phyloP scores from a whole-genome alignment of 2,329 filamentous ascomycete species.

The Aspergillus pseudoviridinutans region DNA sequence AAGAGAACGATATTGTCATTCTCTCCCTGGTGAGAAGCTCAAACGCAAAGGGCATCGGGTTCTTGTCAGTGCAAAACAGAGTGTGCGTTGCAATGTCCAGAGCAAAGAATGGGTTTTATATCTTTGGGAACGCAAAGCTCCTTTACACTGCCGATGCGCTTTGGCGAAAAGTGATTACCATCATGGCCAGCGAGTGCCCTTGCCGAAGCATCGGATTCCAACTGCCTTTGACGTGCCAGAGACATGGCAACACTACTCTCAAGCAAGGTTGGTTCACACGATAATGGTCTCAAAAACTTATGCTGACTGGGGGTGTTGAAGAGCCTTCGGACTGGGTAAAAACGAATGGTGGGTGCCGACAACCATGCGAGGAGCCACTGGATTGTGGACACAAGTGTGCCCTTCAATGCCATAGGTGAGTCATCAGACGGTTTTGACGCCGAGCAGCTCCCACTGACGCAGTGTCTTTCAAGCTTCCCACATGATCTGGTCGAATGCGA shows the following conservation, averaged over 20 bases:
- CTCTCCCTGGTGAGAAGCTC: slow-evolving; percentile 77
- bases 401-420: slow-evolving; percentile 51
- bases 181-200: slow-evolving; percentile 31
- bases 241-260: slow-evolving; percentile 51
- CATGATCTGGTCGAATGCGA: slow-evolving; percentile 37
- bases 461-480: slow-evolving; percentile 26
- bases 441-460: not conserved
- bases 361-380: slow-evolving; percentile 42
- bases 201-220: slow-evolving; percentile 41
- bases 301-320: slow-evolving; percentile 13
- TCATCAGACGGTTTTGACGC: not conserved
- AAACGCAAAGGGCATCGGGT: slow-evolving; percentile 58
- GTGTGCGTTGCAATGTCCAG: slow-evolving; percentile 63
- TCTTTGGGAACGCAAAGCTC: slow-evolving; percentile 72
- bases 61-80: slow-evolving; percentile 63
- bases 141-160: slow-evolving; percentile 45
- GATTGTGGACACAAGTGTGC: slow-evolving; percentile 53
- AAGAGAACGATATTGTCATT: slow-evolving; percentile 81
- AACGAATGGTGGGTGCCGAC: slow-evolving; percentile 52
- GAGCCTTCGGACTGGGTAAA: slow-evolving; percentile 52
- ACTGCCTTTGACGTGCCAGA: slow-evolving; percentile 61
- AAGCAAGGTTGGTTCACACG: slow-evolving; percentile 41
- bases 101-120: slow-evolving; percentile 73
- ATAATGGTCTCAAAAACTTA: not conserved
- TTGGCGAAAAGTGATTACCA: slow-evolving; percentile 50